These are phyloP conservation scores for Pilobolus umbonatus DNA, from an alignment of 192 early-diverging fungal genomes.

Conservation along the genomic window DNA sequence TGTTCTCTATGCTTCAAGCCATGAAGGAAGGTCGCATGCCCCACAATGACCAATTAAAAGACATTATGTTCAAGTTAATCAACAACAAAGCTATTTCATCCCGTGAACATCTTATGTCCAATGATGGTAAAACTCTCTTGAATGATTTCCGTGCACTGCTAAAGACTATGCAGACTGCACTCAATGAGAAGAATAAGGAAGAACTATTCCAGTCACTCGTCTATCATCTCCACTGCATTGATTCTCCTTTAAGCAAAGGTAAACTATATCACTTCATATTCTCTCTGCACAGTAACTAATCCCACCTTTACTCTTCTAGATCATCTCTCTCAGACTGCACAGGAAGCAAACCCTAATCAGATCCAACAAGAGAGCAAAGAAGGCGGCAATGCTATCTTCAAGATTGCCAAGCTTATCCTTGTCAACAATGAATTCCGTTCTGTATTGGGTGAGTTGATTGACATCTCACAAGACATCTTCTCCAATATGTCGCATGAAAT, in stretches of 20 bases:
- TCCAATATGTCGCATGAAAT: conserved; percentile 1
- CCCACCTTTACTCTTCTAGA: neutral
- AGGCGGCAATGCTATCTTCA: conserved; percentile 16
- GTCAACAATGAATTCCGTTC: conserved; percentile 35
- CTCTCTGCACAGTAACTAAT: neutral
- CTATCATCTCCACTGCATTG: conserved; percentile 26
- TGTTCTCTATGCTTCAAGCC: conserved; percentile 32
- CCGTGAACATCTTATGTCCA: conserved; percentile 36
- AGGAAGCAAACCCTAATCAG: conserved; percentile 12
- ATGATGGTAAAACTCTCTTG: conserved; percentile 33
- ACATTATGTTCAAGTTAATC: conserved; percentile 26
- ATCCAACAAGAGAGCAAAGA: conserved; percentile 10
- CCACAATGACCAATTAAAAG: conserved; percentile 37
- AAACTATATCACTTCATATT: neutral
- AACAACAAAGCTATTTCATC: conserved; percentile 21
- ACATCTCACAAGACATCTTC: conserved; percentile 31
- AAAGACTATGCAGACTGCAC: conserved; percentile 24
- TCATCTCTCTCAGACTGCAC: neutral
- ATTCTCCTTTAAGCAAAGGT: conserved; percentile 17
- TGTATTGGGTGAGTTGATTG: conserved; percentile 32
- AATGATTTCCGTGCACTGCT: conserved; percentile 36
- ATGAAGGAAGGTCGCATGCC: conserved; percentile 35
- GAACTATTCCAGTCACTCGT: conserved; percentile 41
- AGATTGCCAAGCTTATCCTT: conserved; percentile 34
- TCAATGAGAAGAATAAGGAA: conserved; percentile 35